These are phyloP conservation scores for Aspergillus arachidicola DNA, from an alignment of 2,329 filamentous ascomycete species.

Conservation along the genomic window DNA sequence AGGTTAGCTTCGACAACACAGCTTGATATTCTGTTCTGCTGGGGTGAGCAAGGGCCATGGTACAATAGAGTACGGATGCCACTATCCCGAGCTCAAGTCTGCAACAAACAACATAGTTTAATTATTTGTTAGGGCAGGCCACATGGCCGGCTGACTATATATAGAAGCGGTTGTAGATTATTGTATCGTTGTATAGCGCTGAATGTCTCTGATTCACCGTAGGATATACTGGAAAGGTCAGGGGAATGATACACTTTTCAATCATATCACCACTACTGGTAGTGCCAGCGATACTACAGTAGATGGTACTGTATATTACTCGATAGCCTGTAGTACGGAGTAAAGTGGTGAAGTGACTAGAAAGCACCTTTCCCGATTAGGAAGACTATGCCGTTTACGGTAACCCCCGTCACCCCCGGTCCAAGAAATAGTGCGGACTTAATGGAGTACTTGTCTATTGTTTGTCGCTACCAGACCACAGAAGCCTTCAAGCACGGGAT, in stretches of 20 bases:
- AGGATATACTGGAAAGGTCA: no score
- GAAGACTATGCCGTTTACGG: not conserved
- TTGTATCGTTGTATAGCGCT: not conserved
- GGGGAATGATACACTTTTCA: not conserved
- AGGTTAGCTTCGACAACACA: not conserved
- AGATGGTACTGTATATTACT: not conserved
- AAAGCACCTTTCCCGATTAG: not conserved
- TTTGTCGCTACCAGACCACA: constrained; percentile 16
- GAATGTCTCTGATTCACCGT: not conserved
- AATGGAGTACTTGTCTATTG: not conserved
- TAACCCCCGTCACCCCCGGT: not conserved
- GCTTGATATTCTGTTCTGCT: not conserved
- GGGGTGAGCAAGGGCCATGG: not conserved
- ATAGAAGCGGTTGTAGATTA: not conserved
- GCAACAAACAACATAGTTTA: not conserved
- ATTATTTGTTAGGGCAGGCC: not conserved
- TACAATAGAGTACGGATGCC: not conserved
- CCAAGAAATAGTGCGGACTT: not conserved
- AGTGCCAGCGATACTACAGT: not conserved
- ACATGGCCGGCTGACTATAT: not conserved
- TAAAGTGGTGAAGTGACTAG: not conserved
- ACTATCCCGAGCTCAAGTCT: not conserved
- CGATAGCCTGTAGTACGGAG: not conserved
- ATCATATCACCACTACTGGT: not conserved
- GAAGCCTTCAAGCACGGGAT: not conserved